Conservation (phyloP, 129 eudicot genomes). For the Flaveria brownii region DNA sequence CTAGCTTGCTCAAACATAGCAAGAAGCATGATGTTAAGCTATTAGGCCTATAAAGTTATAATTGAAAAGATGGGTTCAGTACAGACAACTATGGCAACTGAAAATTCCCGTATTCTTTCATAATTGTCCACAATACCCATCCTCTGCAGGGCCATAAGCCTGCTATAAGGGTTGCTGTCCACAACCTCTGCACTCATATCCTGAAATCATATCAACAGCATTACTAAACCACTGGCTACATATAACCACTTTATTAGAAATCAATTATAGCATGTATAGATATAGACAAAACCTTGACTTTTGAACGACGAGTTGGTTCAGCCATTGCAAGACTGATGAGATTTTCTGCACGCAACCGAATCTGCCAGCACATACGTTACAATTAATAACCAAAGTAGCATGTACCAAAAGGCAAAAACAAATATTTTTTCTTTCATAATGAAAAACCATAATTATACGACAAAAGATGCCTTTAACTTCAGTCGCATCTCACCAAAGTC, state of each 20-base stretch:
- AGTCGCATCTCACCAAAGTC: not conserved
- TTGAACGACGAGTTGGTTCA: conserved; percentile 61
- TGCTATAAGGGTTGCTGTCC: conserved; percentile 95
- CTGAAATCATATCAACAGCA: conserved; percentile 38
- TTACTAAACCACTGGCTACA: not conserved
- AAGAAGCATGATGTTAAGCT: not conserved
- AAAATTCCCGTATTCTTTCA: conserved; percentile 86
- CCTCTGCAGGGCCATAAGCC: conserved; percentile 98
- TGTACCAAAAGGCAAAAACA: not conserved
- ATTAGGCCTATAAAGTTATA: not conserved
- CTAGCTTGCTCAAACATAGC: not conserved
- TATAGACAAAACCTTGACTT: conserved; percentile 66
- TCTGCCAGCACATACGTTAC: conserved; percentile 36
- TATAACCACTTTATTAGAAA: not conserved
- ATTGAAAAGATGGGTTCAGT: conserved; percentile 36
- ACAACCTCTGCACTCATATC: conserved; percentile 98
- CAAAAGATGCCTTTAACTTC: not conserved
- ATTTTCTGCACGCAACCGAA: conserved; percentile 58
- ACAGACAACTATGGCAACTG: conserved; percentile 98
- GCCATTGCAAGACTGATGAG: conserved; percentile 52
- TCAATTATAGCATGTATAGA: not conserved
- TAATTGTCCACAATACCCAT: conserved; percentile 97
- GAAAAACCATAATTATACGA: not conserved
- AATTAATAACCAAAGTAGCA: conserved; percentile 7
- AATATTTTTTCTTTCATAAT: not conserved